Evolutionary conservation across 257 asterid genomes (phyloP).

Genomic region (Nicotiana knightiana): DNA sequence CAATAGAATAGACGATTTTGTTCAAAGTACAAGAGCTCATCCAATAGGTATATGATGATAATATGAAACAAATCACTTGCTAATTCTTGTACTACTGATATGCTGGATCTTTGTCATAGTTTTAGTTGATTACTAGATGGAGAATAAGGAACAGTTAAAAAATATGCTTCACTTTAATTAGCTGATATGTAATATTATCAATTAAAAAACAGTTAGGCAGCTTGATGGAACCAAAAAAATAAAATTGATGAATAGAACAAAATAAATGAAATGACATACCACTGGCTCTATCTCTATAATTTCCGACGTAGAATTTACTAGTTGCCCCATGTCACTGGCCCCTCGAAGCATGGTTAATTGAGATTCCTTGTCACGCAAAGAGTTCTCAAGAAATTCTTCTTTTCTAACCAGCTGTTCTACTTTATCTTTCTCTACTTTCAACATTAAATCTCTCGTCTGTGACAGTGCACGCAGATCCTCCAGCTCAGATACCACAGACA

Average conservation of each 20-base stretch:
- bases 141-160: not conserved
- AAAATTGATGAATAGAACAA: constrained; percentile 3
- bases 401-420: constrained; percentile 59
- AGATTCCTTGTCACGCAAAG: constrained; percentile 68
- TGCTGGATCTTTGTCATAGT: not conserved
- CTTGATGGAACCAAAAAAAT: constrained; percentile 2
- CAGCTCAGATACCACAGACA: constrained; percentile 63
- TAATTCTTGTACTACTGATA: not conserved
- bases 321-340: constrained; percentile 51
- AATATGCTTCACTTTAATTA: not conserved
- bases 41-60: not conserved
- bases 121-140: not conserved
- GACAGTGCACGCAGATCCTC: constrained; percentile 66
- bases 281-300: constrained; percentile 79
- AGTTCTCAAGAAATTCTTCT: constrained; percentile 55
- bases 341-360: constrained; percentile 54
- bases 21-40: not conserved
- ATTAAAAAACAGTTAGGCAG: constrained; percentile 6
- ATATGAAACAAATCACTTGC: not conserved
- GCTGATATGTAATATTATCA: not conserved
- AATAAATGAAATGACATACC: constrained; percentile 46
- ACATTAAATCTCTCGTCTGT: constrained; percentile 44
- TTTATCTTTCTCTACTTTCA: constrained; percentile 70
- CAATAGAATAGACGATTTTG: not conserved
- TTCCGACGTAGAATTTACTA: constrained; percentile 54